Conservation (phyloP, 2,329 filamentous ascomycete genomes). For the Colletotrichum karsti region DNA sequence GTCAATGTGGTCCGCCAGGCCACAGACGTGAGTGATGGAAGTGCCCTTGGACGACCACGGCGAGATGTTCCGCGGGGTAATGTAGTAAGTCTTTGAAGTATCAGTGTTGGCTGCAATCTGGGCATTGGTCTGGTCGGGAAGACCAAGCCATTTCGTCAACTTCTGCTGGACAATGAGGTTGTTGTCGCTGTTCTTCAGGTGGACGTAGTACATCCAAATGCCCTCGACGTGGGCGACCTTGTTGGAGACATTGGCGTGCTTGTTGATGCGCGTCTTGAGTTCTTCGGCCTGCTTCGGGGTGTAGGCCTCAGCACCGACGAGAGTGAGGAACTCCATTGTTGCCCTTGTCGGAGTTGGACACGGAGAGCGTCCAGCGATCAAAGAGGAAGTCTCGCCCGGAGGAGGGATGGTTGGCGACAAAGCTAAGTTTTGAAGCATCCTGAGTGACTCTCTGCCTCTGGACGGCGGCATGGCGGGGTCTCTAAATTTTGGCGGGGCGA, state of each 20-base stretch:
- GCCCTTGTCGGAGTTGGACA: slow-evolving; percentile 25
- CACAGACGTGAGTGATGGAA: slow-evolving; percentile 92
- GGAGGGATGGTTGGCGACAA: slow-evolving; percentile 16
- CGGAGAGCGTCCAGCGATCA: slow-evolving; percentile 28
- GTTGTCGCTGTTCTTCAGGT: slow-evolving; percentile 59
- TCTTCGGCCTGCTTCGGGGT: slow-evolving; percentile 53
- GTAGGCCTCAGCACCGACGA: slow-evolving; percentile 59
- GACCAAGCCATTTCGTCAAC: slow-evolving; percentile 43
- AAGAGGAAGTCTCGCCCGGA: slow-evolving; percentile 26
- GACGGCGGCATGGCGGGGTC: slow-evolving; percentile 26
- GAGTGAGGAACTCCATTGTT: slow-evolving; percentile 37
- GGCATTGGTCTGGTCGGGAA: slow-evolving; percentile 50
- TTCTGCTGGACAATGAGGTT: slow-evolving; percentile 51
- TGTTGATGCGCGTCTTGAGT: slow-evolving; percentile 54
- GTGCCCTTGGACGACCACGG: slow-evolving; percentile 98
- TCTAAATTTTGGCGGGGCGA: slow-evolving; percentile 28
- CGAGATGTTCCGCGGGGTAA: slow-evolving; percentile 86
- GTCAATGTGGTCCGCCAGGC: slow-evolving; percentile 73
- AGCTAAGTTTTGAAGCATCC: slow-evolving; percentile 25
- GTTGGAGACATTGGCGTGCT: slow-evolving; percentile 36
- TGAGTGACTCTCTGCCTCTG: slow-evolving; percentile 20
- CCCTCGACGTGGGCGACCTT: slow-evolving; percentile 57
- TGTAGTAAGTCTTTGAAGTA: slow-evolving; percentile 59
- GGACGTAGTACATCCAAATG: slow-evolving; percentile 73
- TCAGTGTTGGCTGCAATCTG: slow-evolving; percentile 55